Evolutionary conservation across 805 yeast genomes (phyloP).

Genomic region (Metschnikowia bowlesiae): DNA sequence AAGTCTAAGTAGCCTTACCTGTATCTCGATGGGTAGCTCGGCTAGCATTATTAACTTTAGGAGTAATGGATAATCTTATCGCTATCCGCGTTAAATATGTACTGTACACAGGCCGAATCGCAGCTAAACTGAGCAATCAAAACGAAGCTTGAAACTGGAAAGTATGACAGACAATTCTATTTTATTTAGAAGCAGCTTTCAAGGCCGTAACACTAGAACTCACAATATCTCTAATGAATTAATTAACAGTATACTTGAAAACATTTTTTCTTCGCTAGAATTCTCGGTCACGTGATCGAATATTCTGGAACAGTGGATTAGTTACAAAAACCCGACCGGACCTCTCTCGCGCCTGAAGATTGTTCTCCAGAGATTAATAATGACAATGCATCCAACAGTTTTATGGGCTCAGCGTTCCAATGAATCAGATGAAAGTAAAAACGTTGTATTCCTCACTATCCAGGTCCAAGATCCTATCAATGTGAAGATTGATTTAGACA

Average conservation of each 20-base stretch:
- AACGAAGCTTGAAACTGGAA: background rate
- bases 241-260: no score
- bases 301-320: constrained; percentile 13
- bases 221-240: no score
- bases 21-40: constrained; percentile 42
- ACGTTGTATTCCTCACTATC: constrained; percentile 70
- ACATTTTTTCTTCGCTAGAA: background rate
- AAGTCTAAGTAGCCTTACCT: constrained; percentile 29
- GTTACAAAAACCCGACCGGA: background rate
- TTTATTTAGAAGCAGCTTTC: no score
- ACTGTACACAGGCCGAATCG: background rate
- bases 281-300: constrained; percentile 16
- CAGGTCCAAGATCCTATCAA: constrained; percentile 64
- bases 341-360: background rate
- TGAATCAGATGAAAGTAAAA: constrained; percentile 66
- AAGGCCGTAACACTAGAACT: no score
- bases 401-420: constrained; percentile 97
- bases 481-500: constrained; percentile 58
- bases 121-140: background rate
- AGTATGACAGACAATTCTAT: background rate
- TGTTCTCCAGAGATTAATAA: constrained; percentile 1
- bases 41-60: constrained; percentile 10
- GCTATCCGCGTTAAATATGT: background rate
- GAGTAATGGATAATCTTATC: background rate
- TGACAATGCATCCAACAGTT: constrained; percentile 45